These are phyloP conservation scores for Boletus sp. DNA, from an alignment of 768 basidiomycete species.

Conservation along the genomic window DNA sequence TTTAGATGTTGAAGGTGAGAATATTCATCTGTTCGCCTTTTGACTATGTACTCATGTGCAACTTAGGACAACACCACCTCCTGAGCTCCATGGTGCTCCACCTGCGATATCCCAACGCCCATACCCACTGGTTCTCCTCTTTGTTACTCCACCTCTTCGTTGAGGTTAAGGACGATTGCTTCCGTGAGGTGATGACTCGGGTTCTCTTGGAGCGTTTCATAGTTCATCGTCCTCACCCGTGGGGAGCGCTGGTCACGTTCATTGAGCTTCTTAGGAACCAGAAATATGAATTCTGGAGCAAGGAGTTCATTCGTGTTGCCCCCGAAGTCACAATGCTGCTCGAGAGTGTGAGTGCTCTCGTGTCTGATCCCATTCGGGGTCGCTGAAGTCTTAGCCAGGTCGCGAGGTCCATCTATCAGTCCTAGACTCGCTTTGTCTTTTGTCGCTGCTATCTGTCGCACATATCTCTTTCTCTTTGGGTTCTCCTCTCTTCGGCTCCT, in stretches of 20 bases:
- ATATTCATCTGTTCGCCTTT: not conserved
- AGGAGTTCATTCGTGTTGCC: constrained; percentile 78
- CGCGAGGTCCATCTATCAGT: constrained; percentile 72
- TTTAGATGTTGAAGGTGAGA: constrained; percentile 86
- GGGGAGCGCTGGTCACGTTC: constrained; percentile 92
- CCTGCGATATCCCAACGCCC: constrained; percentile 95
- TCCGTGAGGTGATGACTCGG: constrained; percentile 80
- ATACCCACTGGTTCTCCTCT: constrained; percentile 97
- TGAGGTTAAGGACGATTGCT: constrained; percentile 71
- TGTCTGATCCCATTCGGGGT: not conserved
- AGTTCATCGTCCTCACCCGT: constrained; percentile 93
- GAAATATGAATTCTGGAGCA: constrained; percentile 90
- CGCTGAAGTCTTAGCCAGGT: constrained; percentile 44
- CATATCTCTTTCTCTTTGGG: constrained; percentile 70
- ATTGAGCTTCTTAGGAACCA: constrained; percentile 89
- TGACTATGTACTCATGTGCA: not conserved
- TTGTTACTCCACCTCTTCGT: constrained; percentile 84
- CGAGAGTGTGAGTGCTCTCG: constrained; percentile 61
- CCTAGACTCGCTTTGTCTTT: constrained; percentile 63
- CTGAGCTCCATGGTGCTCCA: constrained; percentile 92
- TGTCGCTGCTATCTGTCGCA: constrained; percentile 75
- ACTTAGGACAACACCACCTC: constrained; percentile 88
- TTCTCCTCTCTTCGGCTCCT: constrained; percentile 32
- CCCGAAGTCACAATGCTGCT: constrained; percentile 84
- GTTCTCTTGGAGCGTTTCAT: constrained; percentile 93